These are phyloP conservation scores for Citrus unshiu DNA, from an alignment of 345 rosid species.

Conservation along the genomic window DNA sequence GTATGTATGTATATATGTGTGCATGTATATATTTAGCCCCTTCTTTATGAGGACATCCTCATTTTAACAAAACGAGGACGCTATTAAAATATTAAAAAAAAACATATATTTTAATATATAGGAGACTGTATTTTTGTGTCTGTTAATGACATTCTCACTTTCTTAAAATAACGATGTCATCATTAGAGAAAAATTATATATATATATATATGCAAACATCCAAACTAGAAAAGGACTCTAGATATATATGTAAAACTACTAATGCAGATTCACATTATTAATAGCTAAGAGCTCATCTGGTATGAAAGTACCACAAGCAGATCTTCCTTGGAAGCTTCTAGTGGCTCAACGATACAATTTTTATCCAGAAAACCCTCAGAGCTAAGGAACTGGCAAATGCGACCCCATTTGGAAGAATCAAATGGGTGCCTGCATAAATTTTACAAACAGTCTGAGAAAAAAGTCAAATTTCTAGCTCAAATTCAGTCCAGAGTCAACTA, in stretches of 20 bases:
- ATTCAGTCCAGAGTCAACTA: background rate
- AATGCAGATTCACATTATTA: background rate
- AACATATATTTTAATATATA: background rate
- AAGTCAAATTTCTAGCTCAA: background rate
- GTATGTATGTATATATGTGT: too few species aligned
- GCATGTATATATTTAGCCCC: too few species aligned
- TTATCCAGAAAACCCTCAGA: constrained; percentile 54
- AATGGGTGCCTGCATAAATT: constrained; percentile 72
- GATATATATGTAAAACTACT: background rate
- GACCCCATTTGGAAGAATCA: constrained; percentile 94
- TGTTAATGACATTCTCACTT: too few species aligned
- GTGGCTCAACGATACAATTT: constrained; percentile 62
- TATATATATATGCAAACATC: too few species aligned
- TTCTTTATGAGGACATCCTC: too few species aligned
- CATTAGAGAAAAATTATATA: too few species aligned
- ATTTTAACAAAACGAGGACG: too few species aligned
- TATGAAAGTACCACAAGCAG: constrained; percentile 73
- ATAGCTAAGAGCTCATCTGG: constrained; percentile 1
- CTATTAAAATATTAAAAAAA: background rate
- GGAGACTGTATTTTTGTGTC: too few species aligned
- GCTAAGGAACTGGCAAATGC: constrained; percentile 61
- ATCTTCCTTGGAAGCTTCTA: constrained; percentile 75
- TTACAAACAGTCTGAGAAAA: background rate
- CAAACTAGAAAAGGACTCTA: too few species aligned
- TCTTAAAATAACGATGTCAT: too few species aligned